Base-by-base conservation (phyloP, 2,329 filamentous ascomycete genomes). In the Nothopassalora personata region DNA sequence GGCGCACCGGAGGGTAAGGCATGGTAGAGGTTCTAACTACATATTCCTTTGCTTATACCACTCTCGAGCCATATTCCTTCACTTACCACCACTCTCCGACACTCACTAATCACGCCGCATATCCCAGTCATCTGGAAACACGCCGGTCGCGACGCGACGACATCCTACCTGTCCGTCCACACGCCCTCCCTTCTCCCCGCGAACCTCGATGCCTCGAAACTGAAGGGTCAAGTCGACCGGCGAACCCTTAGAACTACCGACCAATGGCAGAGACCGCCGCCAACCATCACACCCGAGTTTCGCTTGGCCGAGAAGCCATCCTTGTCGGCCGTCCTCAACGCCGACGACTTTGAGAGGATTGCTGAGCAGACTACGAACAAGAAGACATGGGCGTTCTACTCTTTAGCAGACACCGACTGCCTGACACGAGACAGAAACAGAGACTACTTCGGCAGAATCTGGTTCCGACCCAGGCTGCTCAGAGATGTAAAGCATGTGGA, bases 1-100 rank as follows among this genome's bases (percentile, higher is more conserved):
- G 83, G 84, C 30, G 83, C 83, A 23, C 75, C 81, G 56, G 78
- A n/a, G n/a, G n/a, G n/a, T n/a, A n/a, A n/a, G n/a, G n/a, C n/a
- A n/a, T n/a, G n/a, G n/a, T n/a, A n/a, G n/a, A n/a, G n/a, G n/a
- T n/a, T n/a, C n/a, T n/a, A n/a, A n/a, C n/a, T n/a, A n/a, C n/a
- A n/a, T n/a, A n/a, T n/a, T n/a, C n/a, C n/a, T n/a, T n/a, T n/a
- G n/a, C n/a, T n/a, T n/a, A n/a, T n/a, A n/a, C n/a, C n/a, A n/a
- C n/a, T n/a, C n/a, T n/a, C n/a, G n/a, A n/a, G n/a, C n/a, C n/a
- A n/a, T n/a, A n/a, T n/a, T n/a, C n/a, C n/a, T n/a, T n/a, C n/a
- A n/a, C n/a, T n/a, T n/a, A n/a, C n/a, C n/a, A n/a, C n/a, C 43
- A 8, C 7, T 27, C 19, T 5, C 11, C 11, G 3, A 9, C 10